Conservation (phyloP, 1,139 yeast genomes). For the Magnusiomyces sp. region DNA sequence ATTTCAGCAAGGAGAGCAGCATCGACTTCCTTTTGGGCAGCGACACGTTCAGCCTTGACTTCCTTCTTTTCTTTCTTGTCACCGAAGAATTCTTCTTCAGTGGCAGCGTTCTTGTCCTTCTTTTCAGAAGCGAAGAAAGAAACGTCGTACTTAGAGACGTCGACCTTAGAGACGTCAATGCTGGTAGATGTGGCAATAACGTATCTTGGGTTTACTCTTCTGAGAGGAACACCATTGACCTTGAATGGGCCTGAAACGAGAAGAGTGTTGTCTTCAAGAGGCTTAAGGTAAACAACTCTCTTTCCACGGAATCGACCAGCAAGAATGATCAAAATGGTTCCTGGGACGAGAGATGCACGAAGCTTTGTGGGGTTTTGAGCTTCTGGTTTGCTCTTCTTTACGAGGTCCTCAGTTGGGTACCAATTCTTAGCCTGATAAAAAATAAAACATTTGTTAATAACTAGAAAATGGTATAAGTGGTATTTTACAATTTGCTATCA, state of each 20-base stretch:
- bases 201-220: constrained; percentile 98
- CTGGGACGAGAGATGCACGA: constrained; percentile 96
- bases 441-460: neutral
- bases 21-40: constrained; percentile 97
- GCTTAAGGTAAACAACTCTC: constrained; percentile 98
- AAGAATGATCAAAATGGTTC: constrained; percentile 94
- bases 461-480: neutral
- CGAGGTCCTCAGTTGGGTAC: constrained; percentile 86
- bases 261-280: constrained; percentile 97
- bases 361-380: constrained; percentile 89
- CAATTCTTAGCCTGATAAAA: constrained; percentile 67
- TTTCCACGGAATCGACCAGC: constrained; percentile 99
- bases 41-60: constrained; percentile 90
- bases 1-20: constrained; percentile 88
- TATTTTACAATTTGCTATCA: neutral
- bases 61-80: constrained; percentile 80
- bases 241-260: constrained; percentile 99
- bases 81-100: constrained; percentile 93
- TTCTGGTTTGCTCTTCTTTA: constrained; percentile 58
- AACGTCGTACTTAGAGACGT: constrained; percentile 86
- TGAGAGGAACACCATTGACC: constrained; percentile 99
- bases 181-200: constrained; percentile 98
- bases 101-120: constrained; percentile 66
- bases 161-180: constrained; percentile 71
- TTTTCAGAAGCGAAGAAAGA: constrained; percentile 98